Conservation (phyloP, 2,329 filamentous ascomycete species). For the Aaosphaeria arxii region DNA sequence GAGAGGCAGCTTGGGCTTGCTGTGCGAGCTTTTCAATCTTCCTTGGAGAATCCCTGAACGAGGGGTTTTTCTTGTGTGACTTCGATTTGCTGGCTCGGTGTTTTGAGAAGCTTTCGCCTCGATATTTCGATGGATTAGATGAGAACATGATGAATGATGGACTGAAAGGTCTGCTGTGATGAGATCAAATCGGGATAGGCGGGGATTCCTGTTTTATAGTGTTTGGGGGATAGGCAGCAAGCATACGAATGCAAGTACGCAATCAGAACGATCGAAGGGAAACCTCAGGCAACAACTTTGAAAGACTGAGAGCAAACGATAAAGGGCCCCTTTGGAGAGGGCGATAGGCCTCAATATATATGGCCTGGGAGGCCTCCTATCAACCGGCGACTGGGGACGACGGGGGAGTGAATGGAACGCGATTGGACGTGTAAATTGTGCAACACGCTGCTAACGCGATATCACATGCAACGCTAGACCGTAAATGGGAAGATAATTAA, state of each 20-base stretch:
- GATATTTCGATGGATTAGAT: slow-evolving; percentile 28
- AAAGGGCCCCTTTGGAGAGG: slow-evolving; percentile 15
- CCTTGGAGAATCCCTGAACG: slow-evolving; percentile 33
- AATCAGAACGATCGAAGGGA: slow-evolving; percentile 16
- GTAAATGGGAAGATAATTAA: slow-evolving; percentile 11
- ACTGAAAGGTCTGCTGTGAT: slow-evolving; percentile 3
- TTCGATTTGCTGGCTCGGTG: slow-evolving; percentile 38
- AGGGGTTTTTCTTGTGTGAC: slow-evolving; percentile 36
- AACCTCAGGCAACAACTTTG: slow-evolving; percentile 30
- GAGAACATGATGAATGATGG: slow-evolving; percentile 33
- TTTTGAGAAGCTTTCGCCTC: slow-evolving; percentile 37
- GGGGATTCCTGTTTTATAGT: too few species aligned
- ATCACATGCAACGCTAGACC: slow-evolving; percentile 33
- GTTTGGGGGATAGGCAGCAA: slow-evolving; percentile 27
- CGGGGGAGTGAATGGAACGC: slow-evolving; percentile 20
- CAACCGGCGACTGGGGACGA: slow-evolving; percentile 20
- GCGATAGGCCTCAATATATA: slow-evolving; percentile 25
- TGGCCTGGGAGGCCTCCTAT: slow-evolving; percentile 34
- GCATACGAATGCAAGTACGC: slow-evolving; percentile 19
- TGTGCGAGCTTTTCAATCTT: slow-evolving; percentile 34
- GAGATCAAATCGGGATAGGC: slow-evolving; percentile 5
- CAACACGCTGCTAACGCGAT: slow-evolving; percentile 29
- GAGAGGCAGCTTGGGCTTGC: slow-evolving; percentile 29
- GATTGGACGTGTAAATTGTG: slow-evolving; percentile 32
- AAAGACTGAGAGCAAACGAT: slow-evolving; percentile 23